Conservation (phyloP, 1,139 yeast genomes). For the Diutina ranongensis region DNA sequence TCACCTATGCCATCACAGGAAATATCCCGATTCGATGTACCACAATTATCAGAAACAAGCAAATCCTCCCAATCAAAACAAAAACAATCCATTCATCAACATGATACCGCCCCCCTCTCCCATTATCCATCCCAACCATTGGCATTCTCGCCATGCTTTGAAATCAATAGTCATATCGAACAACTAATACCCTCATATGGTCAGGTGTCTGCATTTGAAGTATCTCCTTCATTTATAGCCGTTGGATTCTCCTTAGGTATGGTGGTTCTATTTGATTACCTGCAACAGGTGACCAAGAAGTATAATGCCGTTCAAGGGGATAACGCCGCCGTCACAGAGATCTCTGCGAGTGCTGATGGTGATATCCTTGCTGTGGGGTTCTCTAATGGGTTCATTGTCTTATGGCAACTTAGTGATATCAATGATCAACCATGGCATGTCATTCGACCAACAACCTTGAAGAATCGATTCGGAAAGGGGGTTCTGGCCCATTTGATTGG, state of each 20-base stretch:
- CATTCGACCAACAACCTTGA: conserved; percentile 19
- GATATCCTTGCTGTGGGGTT: conserved; percentile 24
- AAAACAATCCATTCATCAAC: background rate
- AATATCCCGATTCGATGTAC: background rate
- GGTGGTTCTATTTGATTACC: conserved; percentile 52
- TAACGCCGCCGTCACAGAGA: conserved; percentile 13
- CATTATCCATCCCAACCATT: background rate
- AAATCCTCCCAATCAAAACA: background rate
- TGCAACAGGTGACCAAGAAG: conserved; percentile 37
- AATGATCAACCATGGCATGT: conserved; percentile 14
- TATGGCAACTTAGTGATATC: conserved; percentile 19
- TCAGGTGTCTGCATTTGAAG: conserved; percentile 17
- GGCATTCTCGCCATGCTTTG: background rate
- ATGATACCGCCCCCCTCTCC: background rate
- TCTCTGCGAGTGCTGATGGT: conserved; percentile 24
- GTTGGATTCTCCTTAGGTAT: conserved; percentile 54
- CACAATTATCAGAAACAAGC: background rate
- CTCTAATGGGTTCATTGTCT: conserved; percentile 17
- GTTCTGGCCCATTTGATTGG: conserved; percentile 44
- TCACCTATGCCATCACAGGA: background rate
- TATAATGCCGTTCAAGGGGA: conserved; percentile 18
- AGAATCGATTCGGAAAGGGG: conserved; percentile 18
- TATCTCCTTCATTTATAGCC: conserved; percentile 39
- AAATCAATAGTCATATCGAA: background rate
- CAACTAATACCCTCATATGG: background rate